Evolutionary conservation across 495 filamentous ascomycete species (phyloP), one percentile per base, ranked within the genome.

Genomic region (Bryoglossum gracile): DNA sequence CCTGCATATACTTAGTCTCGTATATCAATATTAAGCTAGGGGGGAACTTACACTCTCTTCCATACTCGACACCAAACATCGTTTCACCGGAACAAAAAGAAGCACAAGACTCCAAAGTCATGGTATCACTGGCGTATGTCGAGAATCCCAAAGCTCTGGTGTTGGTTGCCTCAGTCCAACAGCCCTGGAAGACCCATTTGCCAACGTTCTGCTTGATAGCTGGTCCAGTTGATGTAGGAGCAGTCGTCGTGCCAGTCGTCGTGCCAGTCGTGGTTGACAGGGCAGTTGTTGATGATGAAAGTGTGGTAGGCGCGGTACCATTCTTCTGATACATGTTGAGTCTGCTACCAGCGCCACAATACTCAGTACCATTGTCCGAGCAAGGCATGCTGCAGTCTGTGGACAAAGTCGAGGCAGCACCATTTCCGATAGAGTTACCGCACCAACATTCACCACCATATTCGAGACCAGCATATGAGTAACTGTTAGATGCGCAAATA

Each of bases 61-160:
- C 49, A 30, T 59, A 62, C 47, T 62, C 59, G 11, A 57, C 10
- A 30, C 54, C 59, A 19, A 49, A 50, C 39, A 59, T 55, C 1
- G 34, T 25, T 19, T 51, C 48, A 3, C 33, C 38, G 22, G 11
- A n/a, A 28, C 66, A 70, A 14, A 58, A 51, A 17, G 44, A 39
- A 45, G 47, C 35, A 19, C 45, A 76, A 1, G 57, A 58, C 50
- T 75, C 73, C n/a, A 75, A 55, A 0, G 71, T 75, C 73, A 75
- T 75, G 10, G 57, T 56, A 50, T 76, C 69, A 46, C 68, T 68
- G 11, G 67, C 67, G 32, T 67, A 72, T n/a, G 58, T 65, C 72
- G 69, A 42, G 66, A 70, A 48, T 61, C 16, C 16, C 49, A 65
- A 37, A 14, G 61, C 63, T 26, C 61, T 44, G 2, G 30, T 53